phyloP scores from a whole-genome alignment of 306 rosid species.

The Vigna unguiculata region DNA sequence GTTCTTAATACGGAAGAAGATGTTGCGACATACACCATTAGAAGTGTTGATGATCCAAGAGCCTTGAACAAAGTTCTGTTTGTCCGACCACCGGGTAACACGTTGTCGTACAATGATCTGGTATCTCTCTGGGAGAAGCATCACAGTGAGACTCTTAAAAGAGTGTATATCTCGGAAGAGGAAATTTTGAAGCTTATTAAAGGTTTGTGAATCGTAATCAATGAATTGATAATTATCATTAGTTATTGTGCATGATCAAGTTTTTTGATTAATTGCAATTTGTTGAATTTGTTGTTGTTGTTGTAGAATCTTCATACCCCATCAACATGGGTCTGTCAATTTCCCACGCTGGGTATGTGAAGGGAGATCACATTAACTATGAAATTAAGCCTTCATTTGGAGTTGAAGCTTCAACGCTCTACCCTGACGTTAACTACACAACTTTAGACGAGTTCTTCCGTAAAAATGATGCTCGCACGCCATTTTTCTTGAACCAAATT shows the following conservation, averaged over 20 bases:
- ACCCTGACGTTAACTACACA: slow-evolving; percentile 70
- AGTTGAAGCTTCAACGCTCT: slow-evolving; percentile 67
- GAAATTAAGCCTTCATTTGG: slow-evolving; percentile 67
- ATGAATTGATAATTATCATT: neutral
- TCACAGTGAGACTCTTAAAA: slow-evolving; percentile 46
- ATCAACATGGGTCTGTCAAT: slow-evolving; percentile 40
- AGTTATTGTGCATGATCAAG: too few relatives aligned
- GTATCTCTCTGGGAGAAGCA: slow-evolving; percentile 59
- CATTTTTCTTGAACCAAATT: slow-evolving; percentile 19
- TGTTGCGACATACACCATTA: slow-evolving; percentile 47
- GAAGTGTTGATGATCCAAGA: slow-evolving; percentile 56
- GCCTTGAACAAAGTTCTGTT: slow-evolving; percentile 55
- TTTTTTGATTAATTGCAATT: neutral
- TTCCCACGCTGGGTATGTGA: slow-evolving; percentile 52
- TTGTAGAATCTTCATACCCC: slow-evolving; percentile 36
- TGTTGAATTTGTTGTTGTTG: too few relatives aligned
- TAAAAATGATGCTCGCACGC: neutral
- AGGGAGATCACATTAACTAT: slow-evolving; percentile 63
- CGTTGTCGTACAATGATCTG: slow-evolving; percentile 52
- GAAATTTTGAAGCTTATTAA: slow-evolving; percentile 32
- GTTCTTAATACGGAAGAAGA: slow-evolving; percentile 53
- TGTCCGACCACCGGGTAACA: slow-evolving; percentile 42
- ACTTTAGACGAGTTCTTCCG: slow-evolving; percentile 51
- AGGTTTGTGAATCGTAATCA: neutral
- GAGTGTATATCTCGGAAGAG: slow-evolving; percentile 32